Conservation (phyloP, 768 basidiomycete genomes). For the Kwoniella pini region DNA sequence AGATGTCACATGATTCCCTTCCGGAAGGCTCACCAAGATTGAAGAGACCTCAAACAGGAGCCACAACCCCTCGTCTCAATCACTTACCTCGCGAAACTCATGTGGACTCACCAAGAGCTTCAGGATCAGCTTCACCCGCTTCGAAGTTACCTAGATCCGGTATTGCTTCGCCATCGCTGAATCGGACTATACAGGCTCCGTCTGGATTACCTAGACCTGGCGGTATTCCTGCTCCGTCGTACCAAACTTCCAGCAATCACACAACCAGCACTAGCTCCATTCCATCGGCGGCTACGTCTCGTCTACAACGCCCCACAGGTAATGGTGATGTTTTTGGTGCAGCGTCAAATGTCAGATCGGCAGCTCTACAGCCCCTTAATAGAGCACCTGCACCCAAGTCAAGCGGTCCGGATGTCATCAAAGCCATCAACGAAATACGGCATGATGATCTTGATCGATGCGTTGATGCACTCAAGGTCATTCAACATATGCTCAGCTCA, state of each 20-base stretch:
- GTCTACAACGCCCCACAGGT: conserved; percentile 1
- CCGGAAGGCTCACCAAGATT: conserved; percentile 25
- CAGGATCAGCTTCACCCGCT: conserved; percentile 21
- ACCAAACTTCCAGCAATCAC: neutral
- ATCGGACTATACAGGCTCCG: conserved; percentile 17
- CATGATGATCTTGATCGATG: conserved; percentile 81
- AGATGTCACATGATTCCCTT: conserved; percentile 21
- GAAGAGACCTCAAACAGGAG: neutral
- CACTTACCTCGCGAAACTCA: conserved; percentile 1
- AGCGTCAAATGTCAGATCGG: conserved; percentile 17
- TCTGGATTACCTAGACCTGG: conserved; percentile 30
- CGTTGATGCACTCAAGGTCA: conserved; percentile 89
- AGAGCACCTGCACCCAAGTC: conserved; percentile 6
- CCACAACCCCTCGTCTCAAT: conserved; percentile 14
- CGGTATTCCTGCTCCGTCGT: neutral
- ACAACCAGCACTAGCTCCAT: too few relatives aligned
- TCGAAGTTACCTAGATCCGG: conserved; percentile 24
- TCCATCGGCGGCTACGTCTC: neutral
- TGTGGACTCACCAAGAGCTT: conserved; percentile 5
- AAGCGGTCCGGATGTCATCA: conserved; percentile 62
- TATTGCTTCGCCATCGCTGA: conserved; percentile 15
- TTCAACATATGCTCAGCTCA: conserved; percentile 80
- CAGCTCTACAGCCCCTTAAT: conserved; percentile 31
- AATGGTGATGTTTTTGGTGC: conserved; percentile 14
- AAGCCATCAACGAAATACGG: conserved; percentile 83